These are phyloP conservation scores for Trichoderma reesei DNA, from an alignment of 495 filamentous ascomycete genomes.

Conservation along the genomic window DNA sequence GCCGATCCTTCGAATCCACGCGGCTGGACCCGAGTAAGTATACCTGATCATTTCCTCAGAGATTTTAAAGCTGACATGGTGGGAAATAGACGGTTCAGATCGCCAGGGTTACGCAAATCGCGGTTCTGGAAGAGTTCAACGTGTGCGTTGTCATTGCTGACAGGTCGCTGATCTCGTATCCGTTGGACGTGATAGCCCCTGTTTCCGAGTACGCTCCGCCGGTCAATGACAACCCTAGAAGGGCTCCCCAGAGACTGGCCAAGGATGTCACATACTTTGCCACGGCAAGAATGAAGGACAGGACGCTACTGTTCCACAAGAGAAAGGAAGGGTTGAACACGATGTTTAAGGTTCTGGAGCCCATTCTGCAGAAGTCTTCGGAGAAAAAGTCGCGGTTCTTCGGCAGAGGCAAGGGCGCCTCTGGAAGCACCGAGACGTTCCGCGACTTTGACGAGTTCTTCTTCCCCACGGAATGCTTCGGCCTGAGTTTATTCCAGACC, in stretches of 20 bases:
- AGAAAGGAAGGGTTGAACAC: conserved; percentile 84
- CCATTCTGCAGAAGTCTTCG: conserved; percentile 78
- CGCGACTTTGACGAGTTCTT: conserved; percentile 98
- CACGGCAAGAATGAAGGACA: conserved; percentile 91
- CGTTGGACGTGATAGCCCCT: conserved; percentile 81
- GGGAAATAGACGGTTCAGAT: conserved; percentile 57
- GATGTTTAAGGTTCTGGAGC: conserved; percentile 94
- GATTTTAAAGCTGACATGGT: not conserved
- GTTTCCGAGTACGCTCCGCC: conserved; percentile 52
- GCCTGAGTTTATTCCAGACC: conserved; percentile 90
- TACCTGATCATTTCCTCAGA: not conserved
- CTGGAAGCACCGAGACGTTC: conserved; percentile 86
- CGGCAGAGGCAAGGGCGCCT: conserved; percentile 34
- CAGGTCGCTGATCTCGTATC: conserved; percentile 85
- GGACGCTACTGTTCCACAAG: conserved; percentile 90
- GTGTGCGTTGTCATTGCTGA: conserved; percentile 85
- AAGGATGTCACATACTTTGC: conserved; percentile 95
- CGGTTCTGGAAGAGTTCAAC: conserved; percentile 91
- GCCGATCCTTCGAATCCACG: conserved; percentile 77
- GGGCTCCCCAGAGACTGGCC: conserved; percentile 84
- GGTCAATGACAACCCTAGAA: conserved; percentile 52
- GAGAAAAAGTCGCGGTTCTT: conserved; percentile 67
- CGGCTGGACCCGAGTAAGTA: conserved; percentile 72
- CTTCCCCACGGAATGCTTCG: conserved; percentile 90
- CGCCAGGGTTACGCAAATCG: conserved; percentile 76